Base-by-base conservation (phyloP, 1,284 basidiomycete genomes). In the Ustilago curta region DNA sequence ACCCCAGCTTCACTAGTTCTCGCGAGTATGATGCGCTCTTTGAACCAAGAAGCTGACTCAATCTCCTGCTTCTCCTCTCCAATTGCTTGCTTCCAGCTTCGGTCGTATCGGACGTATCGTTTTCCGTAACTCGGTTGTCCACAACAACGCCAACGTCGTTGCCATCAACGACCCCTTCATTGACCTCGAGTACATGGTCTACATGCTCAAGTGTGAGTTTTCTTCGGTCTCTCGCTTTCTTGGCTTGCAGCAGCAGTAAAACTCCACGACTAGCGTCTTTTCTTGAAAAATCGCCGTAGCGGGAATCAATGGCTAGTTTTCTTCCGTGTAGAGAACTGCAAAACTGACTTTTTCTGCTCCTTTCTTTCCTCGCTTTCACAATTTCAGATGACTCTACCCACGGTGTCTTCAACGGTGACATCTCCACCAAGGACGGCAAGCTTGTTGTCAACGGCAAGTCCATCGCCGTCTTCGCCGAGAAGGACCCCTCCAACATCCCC, bases 201-300 rank as follows among this genome's bases (percentile, higher is more conserved):
- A 99, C 91, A 97, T 99, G 95, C 97, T 98, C 93, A 98, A 97
- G 90, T 64, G 45, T 47, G n/a, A 31, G 47, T 48, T 16, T 16
- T 1, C 19, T 25, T 2, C 29, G 8, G 0, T 11, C 11, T 23
- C 12, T 16, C 18, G 12, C 19, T 11, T 43, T 51, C 29, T n/a
- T 31, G n/a, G 29, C 44, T 39, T 11, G 48, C 23, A 25, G n/a
- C n/a, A 25, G 48, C 23, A 25, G n/a, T 14, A 25, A 35, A 43
- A 47, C 14, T 14, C 25, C 8, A 31, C 16, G 21, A n/a, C 19
- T 27, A 18, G 43, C 25, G 12, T 4, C 4, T 21, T 27, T 27
- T 23, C 23, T 45, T 25, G 19, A 19, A 21, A 3, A 16, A 7
- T n/a, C 7, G 40, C 40, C 9, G 40, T 42, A 16, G 12, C 35